phyloP scores from a whole-genome alignment of 106 monocot species.

The Acorus calamus region DNA sequence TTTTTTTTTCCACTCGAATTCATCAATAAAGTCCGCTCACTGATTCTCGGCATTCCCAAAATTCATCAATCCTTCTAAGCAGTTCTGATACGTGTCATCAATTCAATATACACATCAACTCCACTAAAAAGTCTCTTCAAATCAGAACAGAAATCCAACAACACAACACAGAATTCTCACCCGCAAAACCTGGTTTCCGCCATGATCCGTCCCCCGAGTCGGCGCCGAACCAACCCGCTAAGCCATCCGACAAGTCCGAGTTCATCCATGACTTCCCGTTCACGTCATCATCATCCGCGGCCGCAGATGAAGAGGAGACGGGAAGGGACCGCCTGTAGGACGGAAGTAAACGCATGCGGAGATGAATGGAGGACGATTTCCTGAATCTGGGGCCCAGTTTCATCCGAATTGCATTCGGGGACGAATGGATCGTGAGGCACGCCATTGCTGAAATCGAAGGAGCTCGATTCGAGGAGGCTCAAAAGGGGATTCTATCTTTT shows the following conservation, averaged over 20 bases:
- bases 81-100: too few species aligned
- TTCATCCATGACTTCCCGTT: background rate
- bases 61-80: too few species aligned
- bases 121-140: background rate
- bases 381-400: background rate
- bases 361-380: background rate
- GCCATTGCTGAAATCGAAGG: background rate
- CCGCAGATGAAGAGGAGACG: background rate
- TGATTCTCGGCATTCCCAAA: too few species aligned
- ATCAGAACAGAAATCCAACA: background rate
- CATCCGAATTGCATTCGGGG: background rate
- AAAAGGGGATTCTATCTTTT: too few species aligned
- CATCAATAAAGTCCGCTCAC: too few species aligned
- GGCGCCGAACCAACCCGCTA: background rate
- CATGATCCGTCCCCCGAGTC: background rate
- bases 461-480: too few species aligned
- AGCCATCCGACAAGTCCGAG: conserved; percentile 3
- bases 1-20: too few species aligned
- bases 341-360: background rate
- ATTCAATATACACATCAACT: background rate
- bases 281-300: background rate
- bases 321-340: background rate
- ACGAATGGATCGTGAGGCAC: conserved; percentile 1
- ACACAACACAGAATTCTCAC: background rate
- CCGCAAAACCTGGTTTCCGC: background rate